Conservation (phyloP, 768 basidiomycete species). For the Termitomyces bulborhizus region DNA sequence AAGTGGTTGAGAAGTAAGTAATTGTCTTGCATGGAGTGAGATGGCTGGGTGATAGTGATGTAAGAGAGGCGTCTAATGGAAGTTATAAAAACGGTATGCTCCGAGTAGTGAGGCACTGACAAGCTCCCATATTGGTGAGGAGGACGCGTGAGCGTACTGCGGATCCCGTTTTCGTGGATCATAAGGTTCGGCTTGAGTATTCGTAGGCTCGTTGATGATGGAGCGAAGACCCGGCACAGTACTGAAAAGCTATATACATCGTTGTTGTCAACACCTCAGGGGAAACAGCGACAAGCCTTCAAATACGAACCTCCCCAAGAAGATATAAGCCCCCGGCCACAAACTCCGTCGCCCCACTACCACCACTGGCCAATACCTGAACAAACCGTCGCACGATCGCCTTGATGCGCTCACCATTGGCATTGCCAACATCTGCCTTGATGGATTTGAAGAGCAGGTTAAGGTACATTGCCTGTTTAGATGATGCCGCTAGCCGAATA, state of each 20-base stretch:
- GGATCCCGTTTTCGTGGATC: constrained; percentile 91
- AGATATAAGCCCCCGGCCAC: constrained; percentile 84
- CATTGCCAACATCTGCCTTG: constrained; percentile 55
- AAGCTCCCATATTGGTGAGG: constrained; percentile 85
- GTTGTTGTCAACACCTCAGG: neutral
- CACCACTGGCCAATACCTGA: constrained; percentile 68
- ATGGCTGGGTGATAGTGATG: constrained; percentile 90
- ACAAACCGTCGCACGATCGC: constrained; percentile 81
- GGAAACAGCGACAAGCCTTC: neutral
- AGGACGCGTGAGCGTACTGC: constrained; percentile 74
- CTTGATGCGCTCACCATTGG: constrained; percentile 53
- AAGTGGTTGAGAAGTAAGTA: constrained; percentile 65
- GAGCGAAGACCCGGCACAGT: constrained; percentile 34
- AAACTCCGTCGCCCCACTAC: constrained; percentile 77
- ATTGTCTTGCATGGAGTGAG: constrained; percentile 78
- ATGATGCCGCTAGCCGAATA: constrained; percentile 68
- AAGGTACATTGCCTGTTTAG: constrained; percentile 96
- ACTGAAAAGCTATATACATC: constrained; percentile 29
- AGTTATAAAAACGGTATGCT: neutral
- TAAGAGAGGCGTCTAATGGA: constrained; percentile 64
- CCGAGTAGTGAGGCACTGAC: constrained; percentile 34
- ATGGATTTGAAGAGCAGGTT: constrained; percentile 90
- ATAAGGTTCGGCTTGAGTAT: constrained; percentile 39
- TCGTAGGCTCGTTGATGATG: constrained; percentile 26
- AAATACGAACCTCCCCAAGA: constrained; percentile 69